phyloP scores from a whole-genome alignment of 306 rosid species.

The Begonia loranthoides region DNA sequence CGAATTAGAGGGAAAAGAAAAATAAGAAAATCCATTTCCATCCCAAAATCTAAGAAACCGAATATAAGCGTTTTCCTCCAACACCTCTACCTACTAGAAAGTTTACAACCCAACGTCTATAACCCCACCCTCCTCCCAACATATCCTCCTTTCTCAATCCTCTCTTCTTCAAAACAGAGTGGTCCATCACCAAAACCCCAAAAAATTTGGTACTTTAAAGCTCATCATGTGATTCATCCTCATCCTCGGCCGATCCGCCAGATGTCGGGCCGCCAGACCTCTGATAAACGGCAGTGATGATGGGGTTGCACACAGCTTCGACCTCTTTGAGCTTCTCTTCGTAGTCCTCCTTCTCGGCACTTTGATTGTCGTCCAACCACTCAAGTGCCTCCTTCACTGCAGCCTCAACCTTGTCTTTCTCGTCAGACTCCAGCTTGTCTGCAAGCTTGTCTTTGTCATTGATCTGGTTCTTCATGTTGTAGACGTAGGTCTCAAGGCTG shows the following conservation, averaged over 20 bases:
- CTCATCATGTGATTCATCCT: slow-evolving; percentile 79
- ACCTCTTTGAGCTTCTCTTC: slow-evolving; percentile 95
- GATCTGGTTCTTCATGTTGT: slow-evolving; percentile 95
- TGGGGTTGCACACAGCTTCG: slow-evolving; percentile 90
- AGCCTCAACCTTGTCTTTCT: slow-evolving; percentile 84
- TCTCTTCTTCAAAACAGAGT: no score
- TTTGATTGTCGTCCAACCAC: slow-evolving; percentile 95
- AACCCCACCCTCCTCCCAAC: no score
- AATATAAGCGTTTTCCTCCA: no score
- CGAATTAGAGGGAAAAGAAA: no score
- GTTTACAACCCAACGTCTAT: no score
- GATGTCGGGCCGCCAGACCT: slow-evolving; percentile 84
- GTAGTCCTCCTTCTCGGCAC: slow-evolving; percentile 74
- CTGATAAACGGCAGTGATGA: slow-evolving; percentile 75
- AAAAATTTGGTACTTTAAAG: slow-evolving; percentile 20
- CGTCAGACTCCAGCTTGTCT: slow-evolving; percentile 83
- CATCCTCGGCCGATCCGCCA: slow-evolving; percentile 29
- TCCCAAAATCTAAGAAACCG: no score
- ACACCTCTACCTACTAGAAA: no score
- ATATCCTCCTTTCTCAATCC: no score
- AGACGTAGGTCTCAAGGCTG: slow-evolving; percentile 68
- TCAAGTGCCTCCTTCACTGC: slow-evolving; percentile 93
- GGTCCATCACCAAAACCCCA: no score
- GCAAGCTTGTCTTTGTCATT: slow-evolving; percentile 93
- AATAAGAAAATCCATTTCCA: no score